These are phyloP conservation scores for Petrea volubilis DNA, from an alignment of 257 asterid species.

Conservation along the genomic window DNA sequence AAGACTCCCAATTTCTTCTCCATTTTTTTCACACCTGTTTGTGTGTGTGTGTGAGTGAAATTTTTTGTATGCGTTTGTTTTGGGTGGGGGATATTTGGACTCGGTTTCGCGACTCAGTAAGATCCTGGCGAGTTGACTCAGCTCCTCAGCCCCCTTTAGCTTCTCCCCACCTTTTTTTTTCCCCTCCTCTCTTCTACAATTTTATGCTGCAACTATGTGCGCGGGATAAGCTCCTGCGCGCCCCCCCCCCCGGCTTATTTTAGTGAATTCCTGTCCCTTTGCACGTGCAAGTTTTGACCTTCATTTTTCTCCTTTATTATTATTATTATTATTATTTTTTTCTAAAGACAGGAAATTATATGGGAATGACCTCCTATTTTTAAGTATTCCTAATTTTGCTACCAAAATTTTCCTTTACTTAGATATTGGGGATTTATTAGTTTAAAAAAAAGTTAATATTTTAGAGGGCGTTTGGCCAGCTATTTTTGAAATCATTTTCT, in stretches of 20 bases:
- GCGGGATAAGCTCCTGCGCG: slow-evolving; percentile 33
- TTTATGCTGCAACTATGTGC: slow-evolving; percentile 60
- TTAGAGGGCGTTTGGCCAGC: no score
- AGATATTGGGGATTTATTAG: not conserved
- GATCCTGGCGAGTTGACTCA: slow-evolving; percentile 54
- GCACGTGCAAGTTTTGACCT: slow-evolving; percentile 27
- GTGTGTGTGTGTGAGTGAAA: slow-evolving; percentile 33
- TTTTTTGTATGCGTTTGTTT: slow-evolving; percentile 31
- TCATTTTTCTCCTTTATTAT: not conserved
- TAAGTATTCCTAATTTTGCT: not conserved
- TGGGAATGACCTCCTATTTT: not conserved
- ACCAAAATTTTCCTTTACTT: not conserved
- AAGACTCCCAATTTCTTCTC: slow-evolving; percentile 75
- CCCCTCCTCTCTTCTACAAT: slow-evolving; percentile 29
- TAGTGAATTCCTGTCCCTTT: slow-evolving; percentile 13
- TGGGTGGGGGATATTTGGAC: slow-evolving; percentile 35
- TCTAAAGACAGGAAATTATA: not conserved
- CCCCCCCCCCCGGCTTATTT: slow-evolving; percentile 28
- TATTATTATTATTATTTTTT: no score
- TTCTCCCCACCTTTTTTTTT: slow-evolving; percentile 21
- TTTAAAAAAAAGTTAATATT: no score
- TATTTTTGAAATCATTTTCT: no score
- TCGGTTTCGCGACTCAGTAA: slow-evolving; percentile 43
- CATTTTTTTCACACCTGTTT: slow-evolving; percentile 60
- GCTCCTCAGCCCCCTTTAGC: slow-evolving; percentile 8